Conservation (phyloP, 192 early-diverging fungal species). For the Umbelopsis sp. region DNA sequence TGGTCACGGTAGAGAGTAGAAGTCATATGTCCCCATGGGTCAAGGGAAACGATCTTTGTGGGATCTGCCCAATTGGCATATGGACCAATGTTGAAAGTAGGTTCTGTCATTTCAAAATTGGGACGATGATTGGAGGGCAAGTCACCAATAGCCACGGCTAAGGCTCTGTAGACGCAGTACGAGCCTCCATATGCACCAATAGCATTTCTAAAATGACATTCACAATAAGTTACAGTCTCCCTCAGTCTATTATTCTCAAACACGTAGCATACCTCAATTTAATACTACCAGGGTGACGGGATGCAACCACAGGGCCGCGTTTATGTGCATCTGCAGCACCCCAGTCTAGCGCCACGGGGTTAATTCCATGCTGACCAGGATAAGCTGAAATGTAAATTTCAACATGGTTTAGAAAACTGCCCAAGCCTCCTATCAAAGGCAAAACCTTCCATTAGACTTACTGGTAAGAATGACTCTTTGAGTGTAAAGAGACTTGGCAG, state of each 20-base stretch:
- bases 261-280: slow-evolving; percentile 60
- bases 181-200: slow-evolving; percentile 93
- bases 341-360: slow-evolving; percentile 79
- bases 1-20: slow-evolving; percentile 62
- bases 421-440: not conserved
- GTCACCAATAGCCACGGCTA: slow-evolving; percentile 91
- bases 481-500: slow-evolving; percentile 28
- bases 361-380: slow-evolving; percentile 62
- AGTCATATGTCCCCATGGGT: slow-evolving; percentile 89
- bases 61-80: slow-evolving; percentile 80
- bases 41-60: slow-evolving; percentile 90
- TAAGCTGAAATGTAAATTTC: slow-evolving; percentile 41
- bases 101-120: slow-evolving; percentile 86
- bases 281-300: slow-evolving; percentile 73
- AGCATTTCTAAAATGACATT: slow-evolving; percentile 68
- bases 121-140: slow-evolving; percentile 83
- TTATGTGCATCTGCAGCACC: slow-evolving; percentile 67
- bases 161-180: slow-evolving; percentile 88
- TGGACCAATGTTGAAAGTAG: slow-evolving; percentile 80
- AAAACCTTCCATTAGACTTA: slow-evolving; percentile 18
- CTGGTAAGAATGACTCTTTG: slow-evolving; percentile 46
- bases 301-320: slow-evolving; percentile 88
- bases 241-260: not conserved
- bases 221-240: not conserved
- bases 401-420: too few relatives aligned